phyloP scores from a whole-genome alignment of 352 stramenopile species.

The Hyaloperonospora arabidopsidis region DNA sequence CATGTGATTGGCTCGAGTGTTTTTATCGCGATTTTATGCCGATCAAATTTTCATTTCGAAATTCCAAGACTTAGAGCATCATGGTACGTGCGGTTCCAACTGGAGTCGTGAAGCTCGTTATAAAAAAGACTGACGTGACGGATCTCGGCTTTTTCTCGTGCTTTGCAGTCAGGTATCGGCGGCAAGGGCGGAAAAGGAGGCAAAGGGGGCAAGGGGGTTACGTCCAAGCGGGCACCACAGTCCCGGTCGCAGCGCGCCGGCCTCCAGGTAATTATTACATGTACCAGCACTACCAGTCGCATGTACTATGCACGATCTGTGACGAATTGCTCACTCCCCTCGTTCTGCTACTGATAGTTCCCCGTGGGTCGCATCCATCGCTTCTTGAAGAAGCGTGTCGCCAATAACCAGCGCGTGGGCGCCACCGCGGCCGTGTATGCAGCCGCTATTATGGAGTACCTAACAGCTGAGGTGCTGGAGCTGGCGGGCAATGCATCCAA shows the following conservation, averaged over 20 bases:
- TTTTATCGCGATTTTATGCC: constrained; percentile 2
- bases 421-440: constrained; percentile 99
- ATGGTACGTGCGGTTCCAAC: constrained; percentile 13
- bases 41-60: constrained; percentile 11
- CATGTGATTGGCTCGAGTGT: neutral
- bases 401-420: constrained; percentile 97
- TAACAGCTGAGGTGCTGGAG: constrained; percentile 99
- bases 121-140: too few relatives aligned
- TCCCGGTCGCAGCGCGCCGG: constrained; percentile 96
- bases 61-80: constrained; percentile 3
- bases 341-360: constrained; percentile 72
- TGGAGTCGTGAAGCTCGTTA: neutral
- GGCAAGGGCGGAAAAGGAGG: constrained; percentile 95
- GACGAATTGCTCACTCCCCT: neutral
- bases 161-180: constrained; percentile 66
- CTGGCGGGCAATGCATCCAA: constrained; percentile 97
- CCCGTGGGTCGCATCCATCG: constrained; percentile 99
- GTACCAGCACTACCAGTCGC: too few relatives aligned
- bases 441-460: constrained; percentile 99
- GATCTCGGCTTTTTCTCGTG: too few relatives aligned
- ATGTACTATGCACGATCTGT: neutral
- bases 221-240: constrained; percentile 98
- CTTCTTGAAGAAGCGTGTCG: constrained; percentile 98
- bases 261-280: constrained; percentile 76
- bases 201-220: constrained; percentile 98